A percentile compares a stretch with the other conserved stretches of the same genome.
Conservation (phyloP, 1,139 yeast species). For the Protomyces arabidopsidicola region DNA sequence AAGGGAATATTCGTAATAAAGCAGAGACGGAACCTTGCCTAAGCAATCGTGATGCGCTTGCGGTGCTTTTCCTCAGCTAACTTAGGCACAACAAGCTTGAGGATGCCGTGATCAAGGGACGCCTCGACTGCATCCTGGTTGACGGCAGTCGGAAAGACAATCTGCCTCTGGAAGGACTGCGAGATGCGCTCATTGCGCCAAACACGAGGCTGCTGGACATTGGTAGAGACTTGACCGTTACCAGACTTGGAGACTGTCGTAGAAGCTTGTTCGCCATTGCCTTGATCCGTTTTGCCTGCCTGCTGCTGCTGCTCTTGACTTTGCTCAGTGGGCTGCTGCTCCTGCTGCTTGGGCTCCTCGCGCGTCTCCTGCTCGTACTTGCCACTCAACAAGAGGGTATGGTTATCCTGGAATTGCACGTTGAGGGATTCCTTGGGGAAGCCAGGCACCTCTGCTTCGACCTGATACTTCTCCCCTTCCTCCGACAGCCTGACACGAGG, state of each 20-base stretch:
- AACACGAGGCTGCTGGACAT: constrained; percentile 3
- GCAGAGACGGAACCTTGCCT: neutral
- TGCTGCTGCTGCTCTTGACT: neutral
- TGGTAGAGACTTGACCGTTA: neutral
- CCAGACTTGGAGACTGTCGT: neutral
- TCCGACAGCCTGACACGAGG: constrained; percentile 15
- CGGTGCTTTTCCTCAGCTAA: constrained; percentile 23
- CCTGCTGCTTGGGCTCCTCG: neutral
- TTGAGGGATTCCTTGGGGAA: constrained; percentile 18
- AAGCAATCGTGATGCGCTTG: constrained; percentile 21
- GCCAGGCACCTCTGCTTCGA: constrained; percentile 23
- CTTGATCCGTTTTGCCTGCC: neutral
- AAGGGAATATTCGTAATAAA: neutral
- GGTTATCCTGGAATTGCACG: constrained; percentile 6
- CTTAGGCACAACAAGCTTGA: constrained; percentile 53
- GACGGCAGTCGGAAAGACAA: constrained; percentile 38
- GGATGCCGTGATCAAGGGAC: constrained; percentile 49
- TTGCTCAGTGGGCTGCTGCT: no score
- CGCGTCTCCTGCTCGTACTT: constrained; percentile 7
- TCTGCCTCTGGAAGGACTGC: constrained; percentile 32
- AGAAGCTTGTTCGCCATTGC: neutral
- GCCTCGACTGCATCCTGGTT: constrained; percentile 53
- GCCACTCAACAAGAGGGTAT: constrained; percentile 3
- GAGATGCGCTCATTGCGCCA: constrained; percentile 31
- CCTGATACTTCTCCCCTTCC: constrained; percentile 2